Base-by-base conservation (phyloP, 73 alveolate genomes). In the Paramecium biaurelia region DNA sequence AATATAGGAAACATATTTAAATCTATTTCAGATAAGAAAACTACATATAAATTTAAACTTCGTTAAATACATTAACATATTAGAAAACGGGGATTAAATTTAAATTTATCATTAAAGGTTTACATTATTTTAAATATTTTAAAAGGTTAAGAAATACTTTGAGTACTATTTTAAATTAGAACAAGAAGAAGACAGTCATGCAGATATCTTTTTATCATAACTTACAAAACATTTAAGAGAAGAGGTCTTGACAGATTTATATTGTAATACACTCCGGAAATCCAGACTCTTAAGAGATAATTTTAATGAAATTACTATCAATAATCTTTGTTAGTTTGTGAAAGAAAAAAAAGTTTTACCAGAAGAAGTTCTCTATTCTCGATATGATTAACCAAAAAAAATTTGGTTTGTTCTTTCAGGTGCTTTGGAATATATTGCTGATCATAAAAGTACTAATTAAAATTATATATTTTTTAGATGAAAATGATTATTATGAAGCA, bases 241-340 rank as follows among this genome's bases (percentile, higher is more conserved):
- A 18, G 90, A 79, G 5, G 90, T 79, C n/a, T 24, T 79, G 26
- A 42, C 90, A 1, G 90, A 79, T 45, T 45, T 79, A 42, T 79
- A 79, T 79, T 6, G 90, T 41, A 79, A 15, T 37, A 79, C 74
- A 43, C 49, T 79, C 1, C n/a, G 49, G 10, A 42, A 79, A 43
- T 79, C 90, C 15, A 79, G 90, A 79, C 56, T 79, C 14, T 26
- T 79, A 20, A 79, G 90, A 41, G 90, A 79, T 15, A 79, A 38
- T 41, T 79, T 79, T 21, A 24, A n/a, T 15, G 74, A 79, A 30
- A 11, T 20, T 10, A 79, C 90, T 11, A 79, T 79, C n/a, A 47
- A 79, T 47, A 79, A 79, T 79, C 43, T 38, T 24, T 79, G 90
- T 47, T 21, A 43, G 43, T 79, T 41, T 79, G 74, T 79, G 1